phyloP scores from a whole-genome alignment of 2,329 filamentous ascomycete species.

The Colletotrichum sojae region DNA sequence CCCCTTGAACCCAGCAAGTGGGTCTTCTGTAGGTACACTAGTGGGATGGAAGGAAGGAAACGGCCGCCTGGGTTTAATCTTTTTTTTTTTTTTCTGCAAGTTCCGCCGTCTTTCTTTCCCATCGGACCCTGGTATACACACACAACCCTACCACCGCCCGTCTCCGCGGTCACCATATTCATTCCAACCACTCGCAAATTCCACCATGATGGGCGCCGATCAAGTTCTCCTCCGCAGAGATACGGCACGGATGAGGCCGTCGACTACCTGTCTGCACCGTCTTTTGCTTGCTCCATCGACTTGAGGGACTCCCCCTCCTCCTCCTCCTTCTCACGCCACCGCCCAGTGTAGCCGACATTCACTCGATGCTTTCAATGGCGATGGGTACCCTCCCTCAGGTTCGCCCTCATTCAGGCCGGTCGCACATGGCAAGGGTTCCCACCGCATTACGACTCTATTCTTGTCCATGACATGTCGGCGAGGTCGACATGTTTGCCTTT shows the following conservation, averaged over 20 bases:
- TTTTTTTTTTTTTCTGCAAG: no score
- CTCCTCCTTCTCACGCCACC: neutral
- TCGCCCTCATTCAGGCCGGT: conserved; percentile 18
- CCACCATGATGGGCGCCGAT: conserved; percentile 7
- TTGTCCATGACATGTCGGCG: conserved; percentile 9
- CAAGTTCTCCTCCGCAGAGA: neutral
- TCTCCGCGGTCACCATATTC: neutral
- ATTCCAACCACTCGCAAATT: neutral
- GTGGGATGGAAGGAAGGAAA: conserved; percentile 32
- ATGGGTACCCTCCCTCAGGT: neutral
- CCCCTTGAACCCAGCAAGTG: conserved; percentile 28
- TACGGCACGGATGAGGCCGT: neutral
- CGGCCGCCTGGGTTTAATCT: conserved; percentile 25
- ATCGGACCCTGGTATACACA: conserved; percentile 1
- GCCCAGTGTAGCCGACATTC: neutral
- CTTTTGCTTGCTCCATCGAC: neutral
- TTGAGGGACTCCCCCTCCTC: neutral
- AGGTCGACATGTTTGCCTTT: conserved; percentile 29
- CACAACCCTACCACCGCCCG: neutral
- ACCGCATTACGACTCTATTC: conserved; percentile 22
- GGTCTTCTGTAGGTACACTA: neutral
- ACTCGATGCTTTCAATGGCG: neutral
- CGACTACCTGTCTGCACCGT: no score
- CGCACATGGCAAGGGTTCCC: conserved; percentile 28
- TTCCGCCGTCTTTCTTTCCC: conserved; percentile 14